Evolutionary conservation across 441 rosid species (phyloP).

Genomic region (Adansonia gregorii): DNA sequence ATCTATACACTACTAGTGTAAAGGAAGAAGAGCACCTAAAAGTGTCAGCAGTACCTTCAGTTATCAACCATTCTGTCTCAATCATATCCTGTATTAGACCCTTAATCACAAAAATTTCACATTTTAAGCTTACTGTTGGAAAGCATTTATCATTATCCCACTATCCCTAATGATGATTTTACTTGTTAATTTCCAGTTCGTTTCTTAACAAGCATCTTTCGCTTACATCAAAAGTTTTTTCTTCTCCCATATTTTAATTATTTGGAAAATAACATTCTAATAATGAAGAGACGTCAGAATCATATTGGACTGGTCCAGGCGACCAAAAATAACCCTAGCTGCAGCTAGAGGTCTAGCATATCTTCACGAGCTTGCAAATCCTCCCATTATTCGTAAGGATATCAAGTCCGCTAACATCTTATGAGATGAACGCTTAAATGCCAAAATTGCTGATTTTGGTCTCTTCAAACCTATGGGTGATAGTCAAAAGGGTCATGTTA

Average conservation of each 20-base stretch:
- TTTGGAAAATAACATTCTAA: neutral
- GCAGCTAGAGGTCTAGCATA: slow-evolving; percentile 71
- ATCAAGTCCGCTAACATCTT: slow-evolving; percentile 68
- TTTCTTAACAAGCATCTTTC: neutral
- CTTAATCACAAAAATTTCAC: neutral
- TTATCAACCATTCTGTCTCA: neutral
- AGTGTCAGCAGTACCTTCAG: neutral
- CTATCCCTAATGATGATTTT: neutral
- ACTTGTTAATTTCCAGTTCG: neutral
- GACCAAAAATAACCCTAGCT: slow-evolving; percentile 69
- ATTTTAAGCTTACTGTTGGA: neutral
- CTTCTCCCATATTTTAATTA: neutral
- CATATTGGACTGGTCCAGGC: slow-evolving; percentile 66
- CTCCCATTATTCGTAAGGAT: slow-evolving; percentile 82
- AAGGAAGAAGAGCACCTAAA: neutral
- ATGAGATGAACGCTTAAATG: slow-evolving; percentile 60
- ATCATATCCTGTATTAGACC: neutral
- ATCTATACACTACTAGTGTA: no score
- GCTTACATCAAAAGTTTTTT: neutral
- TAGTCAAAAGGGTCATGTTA: slow-evolving; percentile 51
- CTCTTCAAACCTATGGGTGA: slow-evolving; percentile 65
- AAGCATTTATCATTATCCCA: neutral
- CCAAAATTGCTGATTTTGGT: slow-evolving; percentile 34
- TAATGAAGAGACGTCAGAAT: slow-evolving; percentile 62
- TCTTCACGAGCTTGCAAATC: slow-evolving; percentile 77